phyloP scores from a whole-genome alignment of 2,329 filamentous ascomycete species.

The Botrytis galanthina region DNA sequence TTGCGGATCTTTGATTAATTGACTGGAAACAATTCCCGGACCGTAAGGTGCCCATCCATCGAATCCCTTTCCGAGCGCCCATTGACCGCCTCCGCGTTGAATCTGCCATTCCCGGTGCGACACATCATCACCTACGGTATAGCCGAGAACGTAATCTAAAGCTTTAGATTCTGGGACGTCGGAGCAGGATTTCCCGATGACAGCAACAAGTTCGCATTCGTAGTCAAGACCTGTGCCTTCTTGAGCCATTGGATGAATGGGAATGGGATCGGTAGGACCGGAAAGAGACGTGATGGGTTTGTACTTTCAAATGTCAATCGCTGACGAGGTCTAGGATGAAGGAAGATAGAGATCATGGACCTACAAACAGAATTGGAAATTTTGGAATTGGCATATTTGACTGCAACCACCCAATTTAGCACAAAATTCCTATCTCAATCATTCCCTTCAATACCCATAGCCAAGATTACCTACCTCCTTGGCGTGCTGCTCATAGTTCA shows the following conservation, averaged over 20 bases:
- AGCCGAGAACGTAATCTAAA: constrained; percentile 71
- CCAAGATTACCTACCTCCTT: constrained; percentile 50
- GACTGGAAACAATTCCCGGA: constrained; percentile 63
- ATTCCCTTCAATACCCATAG: not conserved
- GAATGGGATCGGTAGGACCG: constrained; percentile 64
- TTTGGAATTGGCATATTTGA: constrained; percentile 66
- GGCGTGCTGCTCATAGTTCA: constrained; percentile 72
- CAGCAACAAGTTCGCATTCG: constrained; percentile 73
- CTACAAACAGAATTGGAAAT: constrained; percentile 65
- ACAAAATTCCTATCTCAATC: not conserved
- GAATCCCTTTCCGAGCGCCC: constrained; percentile 70
- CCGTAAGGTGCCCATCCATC: constrained; percentile 74
- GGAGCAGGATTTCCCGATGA: constrained; percentile 66
- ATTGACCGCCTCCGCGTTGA: constrained; percentile 65
- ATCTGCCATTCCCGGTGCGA: constrained; percentile 77
- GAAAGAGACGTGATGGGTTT: constrained; percentile 66
- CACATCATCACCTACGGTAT: constrained; percentile 75
- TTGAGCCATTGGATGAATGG: constrained; percentile 64
- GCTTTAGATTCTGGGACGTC: constrained; percentile 65
- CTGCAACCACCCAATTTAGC: constrained; percentile 34
- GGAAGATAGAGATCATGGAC: constrained; percentile 31
- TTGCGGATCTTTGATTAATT: constrained; percentile 57
- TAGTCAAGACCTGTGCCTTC: constrained; percentile 68
- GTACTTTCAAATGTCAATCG: constrained; percentile 41
- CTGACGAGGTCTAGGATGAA: too few relatives aligned